phyloP scores from a whole-genome alignment of 306 rosid species.

The Sphenostylis stenocarpa region DNA sequence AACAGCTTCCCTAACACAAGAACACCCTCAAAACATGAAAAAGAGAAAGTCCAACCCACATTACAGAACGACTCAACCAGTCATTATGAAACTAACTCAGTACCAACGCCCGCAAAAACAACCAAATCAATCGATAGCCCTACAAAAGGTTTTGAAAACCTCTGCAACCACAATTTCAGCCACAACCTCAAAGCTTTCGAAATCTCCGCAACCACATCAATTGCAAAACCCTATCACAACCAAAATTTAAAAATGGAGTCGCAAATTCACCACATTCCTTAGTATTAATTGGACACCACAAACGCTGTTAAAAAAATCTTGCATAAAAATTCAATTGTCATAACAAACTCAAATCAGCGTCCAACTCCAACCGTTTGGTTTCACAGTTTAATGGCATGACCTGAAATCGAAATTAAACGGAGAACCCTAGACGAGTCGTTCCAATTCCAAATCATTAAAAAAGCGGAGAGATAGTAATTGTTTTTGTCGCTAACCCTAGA shows the following conservation, averaged over 20 bases:
- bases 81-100: not conserved
- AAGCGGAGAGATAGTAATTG: not conserved
- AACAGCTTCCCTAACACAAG: not conserved
- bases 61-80: not conserved
- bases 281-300: not conserved
- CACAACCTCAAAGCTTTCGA: not conserved
- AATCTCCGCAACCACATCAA: not conserved
- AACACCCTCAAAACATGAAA: conserved; percentile 18
- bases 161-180: not conserved
- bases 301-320: not conserved
- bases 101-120: not conserved
- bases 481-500: not conserved
- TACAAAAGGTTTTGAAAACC: not conserved
- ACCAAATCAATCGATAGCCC: not conserved
- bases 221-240: not conserved
- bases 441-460: not conserved
- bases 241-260: not conserved
- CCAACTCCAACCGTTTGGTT: not conserved
- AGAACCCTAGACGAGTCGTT: not conserved
- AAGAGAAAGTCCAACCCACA: not conserved
- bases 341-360: not conserved
- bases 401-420: not conserved
- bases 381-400: not conserved
- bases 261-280: not conserved
- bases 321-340: not conserved